These are phyloP conservation scores for Balansia obtecta DNA, from an alignment of 2,329 filamentous ascomycete genomes.

Conservation along the genomic window DNA sequence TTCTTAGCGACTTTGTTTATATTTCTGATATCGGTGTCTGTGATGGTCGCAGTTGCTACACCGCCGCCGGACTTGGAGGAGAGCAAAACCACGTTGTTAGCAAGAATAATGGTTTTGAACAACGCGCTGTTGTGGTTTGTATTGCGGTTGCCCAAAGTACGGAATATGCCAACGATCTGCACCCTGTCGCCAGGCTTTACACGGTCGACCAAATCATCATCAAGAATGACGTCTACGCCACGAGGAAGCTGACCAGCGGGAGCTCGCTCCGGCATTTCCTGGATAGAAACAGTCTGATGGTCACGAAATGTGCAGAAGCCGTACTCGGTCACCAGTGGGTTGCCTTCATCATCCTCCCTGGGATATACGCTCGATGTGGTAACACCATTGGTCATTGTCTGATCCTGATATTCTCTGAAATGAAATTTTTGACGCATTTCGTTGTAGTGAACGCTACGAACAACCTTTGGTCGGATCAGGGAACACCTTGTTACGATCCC, in stretches of 20 bases:
- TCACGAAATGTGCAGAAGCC: slow-evolving; percentile 92
- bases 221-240: slow-evolving; percentile 89
- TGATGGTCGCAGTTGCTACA: slow-evolving; percentile 82
- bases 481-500: slow-evolving; percentile 96
- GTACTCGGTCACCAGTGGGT: slow-evolving; percentile 88
- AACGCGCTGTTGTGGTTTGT: slow-evolving; percentile 80
- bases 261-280: slow-evolving; percentile 96
- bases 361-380: slow-evolving; percentile 89
- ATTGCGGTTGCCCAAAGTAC: slow-evolving; percentile 89
- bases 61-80: slow-evolving; percentile 95
- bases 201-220: slow-evolving; percentile 89
- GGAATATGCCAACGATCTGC: slow-evolving; percentile 91
- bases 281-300: slow-evolving; percentile 94
- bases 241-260: slow-evolving; percentile 91
- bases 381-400: slow-evolving; percentile 90
- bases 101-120: slow-evolving; percentile 87
- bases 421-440: slow-evolving; percentile 78
- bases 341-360: slow-evolving; percentile 84
- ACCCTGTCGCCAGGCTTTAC: slow-evolving; percentile 94
- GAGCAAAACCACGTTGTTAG: slow-evolving; percentile 88
- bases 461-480: slow-evolving; percentile 89
- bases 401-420: slow-evolving; percentile 83
- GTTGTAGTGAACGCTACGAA: slow-evolving; percentile 95
- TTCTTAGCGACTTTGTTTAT: slow-evolving; percentile 98
- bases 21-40: slow-evolving; percentile 93